Base-by-base conservation (phyloP, 768 basidiomycete species). In the Scleroderma citrinum region DNA sequence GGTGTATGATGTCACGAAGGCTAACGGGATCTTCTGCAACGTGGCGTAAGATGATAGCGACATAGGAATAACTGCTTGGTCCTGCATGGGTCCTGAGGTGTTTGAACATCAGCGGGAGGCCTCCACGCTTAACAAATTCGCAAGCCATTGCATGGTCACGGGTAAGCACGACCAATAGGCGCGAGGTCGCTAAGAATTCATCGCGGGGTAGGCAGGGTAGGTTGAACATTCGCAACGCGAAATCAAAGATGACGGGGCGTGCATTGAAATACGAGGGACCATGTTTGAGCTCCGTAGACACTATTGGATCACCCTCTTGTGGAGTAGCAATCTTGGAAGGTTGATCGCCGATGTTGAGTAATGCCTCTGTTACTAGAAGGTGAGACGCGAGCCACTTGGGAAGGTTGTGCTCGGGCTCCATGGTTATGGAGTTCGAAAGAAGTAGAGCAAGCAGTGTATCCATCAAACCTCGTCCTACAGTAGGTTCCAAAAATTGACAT, bases 301-400 rank as follows among this genome's bases (percentile, higher is more conserved):
- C 65, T 39, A 87, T 75, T 2, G 76, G 72, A 52, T 89, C 87
- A 23, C 76, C 81, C 56, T 89, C 84, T 56, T 82, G 83, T 1
- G 89, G 88, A 7, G 88, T 59, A 5, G 75, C 66, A 50, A 87
- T 78, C 3, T 75, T 57, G 42, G 76, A 73, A 47, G 92, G 84
- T 36, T 86, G 85, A 44, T 89, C 87, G 1, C 84, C 80, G 17
- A 85, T 70, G 16, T 82, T 82, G 29, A 97, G 76, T 40, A 97
- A 69, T 16, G 86, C 81, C 61, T 99, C 93, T 6, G 84, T 83
- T 44, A 94, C 87, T 12, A 96, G 77, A 12, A 98, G 73, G 58
- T 87, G 82, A 2, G 89, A 78, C 1, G 92, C 83, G 5, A 95
- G 76, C 96, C 96, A 99, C 59, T 80, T 83, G 8, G 95, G 92